Conservation (phyloP, 2,329 filamentous ascomycete species). For the Dactylellina drechsleri region DNA sequence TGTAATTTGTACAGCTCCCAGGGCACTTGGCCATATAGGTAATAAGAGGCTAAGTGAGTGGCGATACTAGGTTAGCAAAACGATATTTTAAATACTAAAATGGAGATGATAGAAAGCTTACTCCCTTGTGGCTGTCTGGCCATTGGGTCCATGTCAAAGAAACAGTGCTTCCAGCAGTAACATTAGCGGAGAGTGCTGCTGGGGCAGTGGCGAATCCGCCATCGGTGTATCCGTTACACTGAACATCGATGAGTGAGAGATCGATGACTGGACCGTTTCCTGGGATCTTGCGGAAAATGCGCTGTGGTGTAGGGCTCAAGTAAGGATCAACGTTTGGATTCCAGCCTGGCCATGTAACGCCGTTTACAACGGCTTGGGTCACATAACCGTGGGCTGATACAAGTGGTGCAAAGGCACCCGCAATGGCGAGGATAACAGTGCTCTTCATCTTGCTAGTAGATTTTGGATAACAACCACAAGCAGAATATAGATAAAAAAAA, state of each 20-base stretch:
- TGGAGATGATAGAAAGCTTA: conserved; percentile 44
- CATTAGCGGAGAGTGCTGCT: conserved; percentile 68
- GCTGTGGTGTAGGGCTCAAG: conserved; percentile 62
- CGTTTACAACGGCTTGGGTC: conserved; percentile 64
- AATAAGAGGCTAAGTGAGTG: conserved; percentile 63
- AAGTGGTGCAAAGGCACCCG: conserved; percentile 50
- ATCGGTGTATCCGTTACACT: conserved; percentile 65
- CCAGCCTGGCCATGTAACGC: conserved; percentile 61
- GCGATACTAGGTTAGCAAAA: conserved; percentile 60
- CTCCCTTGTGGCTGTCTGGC: conserved; percentile 61
- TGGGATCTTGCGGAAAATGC: conserved; percentile 69
- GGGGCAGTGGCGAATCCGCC: conserved; percentile 60
- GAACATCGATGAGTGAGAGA: conserved; percentile 67
- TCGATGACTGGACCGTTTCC: conserved; percentile 71
- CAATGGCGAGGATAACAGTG: conserved; percentile 29
- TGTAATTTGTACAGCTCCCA: conserved; percentile 66
- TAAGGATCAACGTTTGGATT: conserved; percentile 66
- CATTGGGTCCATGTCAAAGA: conserved; percentile 68
- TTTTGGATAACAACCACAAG: background rate
- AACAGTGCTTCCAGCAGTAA: conserved; percentile 67
- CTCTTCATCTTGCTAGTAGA: conserved; percentile 37
- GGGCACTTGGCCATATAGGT: conserved; percentile 72
- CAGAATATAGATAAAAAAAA: too few relatives aligned
- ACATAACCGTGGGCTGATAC: conserved; percentile 65
- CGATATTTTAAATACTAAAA: conserved; percentile 59